phyloP scores from a whole-genome alignment of 192 early-diverging fungal species.

The Backusella circina region DNA sequence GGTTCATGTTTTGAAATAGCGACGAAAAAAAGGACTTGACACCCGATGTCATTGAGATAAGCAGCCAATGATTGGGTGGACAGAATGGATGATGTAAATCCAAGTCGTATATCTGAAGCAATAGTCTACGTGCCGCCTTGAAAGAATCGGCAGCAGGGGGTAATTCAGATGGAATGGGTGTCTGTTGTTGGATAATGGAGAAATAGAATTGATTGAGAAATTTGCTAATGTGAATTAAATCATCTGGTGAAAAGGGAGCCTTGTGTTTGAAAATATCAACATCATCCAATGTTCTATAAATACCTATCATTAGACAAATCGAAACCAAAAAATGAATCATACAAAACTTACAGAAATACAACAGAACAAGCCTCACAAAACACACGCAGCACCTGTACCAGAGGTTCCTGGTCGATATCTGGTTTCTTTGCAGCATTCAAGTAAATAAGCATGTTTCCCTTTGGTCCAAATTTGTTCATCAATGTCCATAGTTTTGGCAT shows the following conservation, averaged over 20 bases:
- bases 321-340: not conserved
- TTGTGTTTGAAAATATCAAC: slow-evolving; percentile 20
- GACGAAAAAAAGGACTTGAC: slow-evolving; percentile 21
- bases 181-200: slow-evolving; percentile 39
- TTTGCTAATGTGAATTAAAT: slow-evolving; percentile 34
- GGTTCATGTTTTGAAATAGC: slow-evolving; percentile 10
- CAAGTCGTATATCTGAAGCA: slow-evolving; percentile 67
- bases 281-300: slow-evolving; percentile 21
- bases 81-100: slow-evolving; percentile 58
- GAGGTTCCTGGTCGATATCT: slow-evolving; percentile 48
- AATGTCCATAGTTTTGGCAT: slow-evolving; percentile 57
- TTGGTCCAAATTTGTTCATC: slow-evolving; percentile 54
- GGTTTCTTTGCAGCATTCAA: slow-evolving; percentile 44
- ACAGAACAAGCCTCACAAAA: slow-evolving; percentile 60
- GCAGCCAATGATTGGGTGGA: slow-evolving; percentile 59
- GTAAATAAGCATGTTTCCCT: slow-evolving; percentile 53
- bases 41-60: slow-evolving; percentile 32
- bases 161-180: slow-evolving; percentile 11
- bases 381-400: slow-evolving; percentile 54
- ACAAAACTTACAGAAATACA: slow-evolving; percentile 50
- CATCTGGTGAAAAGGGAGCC: slow-evolving; percentile 8
- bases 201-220: slow-evolving; percentile 72
- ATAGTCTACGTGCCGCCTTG: slow-evolving; percentile 48
- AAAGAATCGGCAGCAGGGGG: slow-evolving; percentile 27
- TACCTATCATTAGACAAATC: not conserved